A percentile compares a stretch with the other conserved stretches of the same genome.
These are phyloP conservation scores for Coemansia sp. DNA, from an alignment of 192 early-diverging fungal genomes.

Conservation along the genomic window DNA sequence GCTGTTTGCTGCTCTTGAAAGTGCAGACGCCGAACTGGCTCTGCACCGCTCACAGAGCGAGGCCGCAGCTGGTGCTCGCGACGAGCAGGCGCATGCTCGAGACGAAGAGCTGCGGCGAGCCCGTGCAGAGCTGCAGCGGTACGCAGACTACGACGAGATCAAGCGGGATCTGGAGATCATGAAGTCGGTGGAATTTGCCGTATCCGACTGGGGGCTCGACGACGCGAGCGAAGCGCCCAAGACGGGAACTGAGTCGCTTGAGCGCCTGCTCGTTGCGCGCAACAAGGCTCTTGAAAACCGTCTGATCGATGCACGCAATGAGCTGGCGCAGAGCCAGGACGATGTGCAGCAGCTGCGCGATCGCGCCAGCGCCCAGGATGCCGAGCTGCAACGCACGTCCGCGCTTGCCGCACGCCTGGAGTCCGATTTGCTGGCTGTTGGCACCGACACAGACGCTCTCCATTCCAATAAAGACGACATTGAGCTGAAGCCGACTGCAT, in stretches of 20 bases:
- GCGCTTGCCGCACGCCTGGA: conserved; percentile 48
- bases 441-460: not conserved
- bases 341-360: not conserved
- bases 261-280: conserved; percentile 76
- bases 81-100: conserved; percentile 38
- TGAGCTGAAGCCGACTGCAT: conserved; percentile 5
- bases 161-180: conserved; percentile 82
- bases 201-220: conserved; percentile 49
- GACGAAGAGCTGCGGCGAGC: conserved; percentile 62
- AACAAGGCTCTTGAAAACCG: conserved; percentile 80
- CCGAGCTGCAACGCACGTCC: conserved; percentile 60
- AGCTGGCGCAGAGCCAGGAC: conserved; percentile 50
- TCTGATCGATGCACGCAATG: conserved; percentile 53
- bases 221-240: conserved; percentile 39
- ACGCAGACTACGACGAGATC: conserved; percentile 83
- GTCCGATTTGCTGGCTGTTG: conserved; percentile 27
- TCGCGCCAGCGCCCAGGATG: conserved; percentile 54
- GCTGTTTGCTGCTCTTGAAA: conserved; percentile 33
- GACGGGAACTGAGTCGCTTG: conserved; percentile 62
- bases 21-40: conserved; percentile 38
- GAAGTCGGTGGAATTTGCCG: conserved; percentile 67
- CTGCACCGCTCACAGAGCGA: conserved; percentile 17
- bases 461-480: not conserved
- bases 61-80: conserved; percentile 14
- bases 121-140: conserved; percentile 57